phyloP scores from a whole-genome alignment of 257 asterid species.

The Solanum tarapatanum region DNA sequence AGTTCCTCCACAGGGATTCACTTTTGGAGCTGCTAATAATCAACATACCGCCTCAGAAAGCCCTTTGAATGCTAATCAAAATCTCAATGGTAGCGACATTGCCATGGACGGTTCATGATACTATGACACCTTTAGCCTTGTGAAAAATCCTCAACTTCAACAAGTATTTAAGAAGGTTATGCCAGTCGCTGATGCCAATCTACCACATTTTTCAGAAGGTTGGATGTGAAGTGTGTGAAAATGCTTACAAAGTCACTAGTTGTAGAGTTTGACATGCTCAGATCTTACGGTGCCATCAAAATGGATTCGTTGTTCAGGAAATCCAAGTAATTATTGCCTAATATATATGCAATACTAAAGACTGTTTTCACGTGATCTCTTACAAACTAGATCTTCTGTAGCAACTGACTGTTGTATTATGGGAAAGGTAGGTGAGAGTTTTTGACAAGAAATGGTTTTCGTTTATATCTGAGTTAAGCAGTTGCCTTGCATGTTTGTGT shows the following conservation, averaged over 20 bases:
- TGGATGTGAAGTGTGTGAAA: slow-evolving; percentile 8
- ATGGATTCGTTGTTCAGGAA: not conserved
- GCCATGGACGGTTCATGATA: slow-evolving; percentile 62
- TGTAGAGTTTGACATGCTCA: not conserved
- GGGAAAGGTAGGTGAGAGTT: not conserved
- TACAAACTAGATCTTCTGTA: not conserved
- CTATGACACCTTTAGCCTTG: not conserved
- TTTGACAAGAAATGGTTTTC: not conserved
- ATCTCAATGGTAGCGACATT: slow-evolving; percentile 33
- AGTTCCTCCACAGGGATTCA: slow-evolving; percentile 49
- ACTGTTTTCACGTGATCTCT: not conserved
- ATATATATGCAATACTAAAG: not conserved
- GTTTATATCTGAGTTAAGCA: not conserved
- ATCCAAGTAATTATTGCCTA: not conserved
- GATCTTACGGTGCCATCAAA: not conserved
- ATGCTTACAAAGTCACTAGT: not conserved
- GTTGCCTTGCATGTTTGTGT: not conserved
- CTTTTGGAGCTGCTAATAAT: slow-evolving; percentile 63
- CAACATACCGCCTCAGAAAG: slow-evolving; percentile 12
- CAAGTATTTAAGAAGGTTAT: not conserved
- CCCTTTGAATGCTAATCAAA: slow-evolving; percentile 14
- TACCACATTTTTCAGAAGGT: not conserved
- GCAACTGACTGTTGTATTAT: not conserved
- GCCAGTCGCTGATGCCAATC: not conserved
- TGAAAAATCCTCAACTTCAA: not conserved